phyloP scores from a whole-genome alignment of 2,329 filamentous ascomycete species.

The Microdochium bolleyi region DNA sequence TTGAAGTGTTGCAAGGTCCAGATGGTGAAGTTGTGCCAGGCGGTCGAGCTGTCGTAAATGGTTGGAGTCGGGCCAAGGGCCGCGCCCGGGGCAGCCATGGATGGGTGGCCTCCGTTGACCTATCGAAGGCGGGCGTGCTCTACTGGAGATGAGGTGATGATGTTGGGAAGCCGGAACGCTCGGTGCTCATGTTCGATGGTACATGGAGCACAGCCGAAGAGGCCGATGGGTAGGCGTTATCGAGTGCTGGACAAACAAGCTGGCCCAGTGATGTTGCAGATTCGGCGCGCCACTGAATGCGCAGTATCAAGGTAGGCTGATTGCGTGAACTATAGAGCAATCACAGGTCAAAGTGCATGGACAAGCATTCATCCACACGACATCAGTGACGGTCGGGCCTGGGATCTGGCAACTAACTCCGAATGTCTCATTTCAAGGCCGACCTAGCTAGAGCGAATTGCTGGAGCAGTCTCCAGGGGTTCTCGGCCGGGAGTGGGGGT shows the following conservation, averaged over 20 bases:
- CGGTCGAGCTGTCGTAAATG: constrained; percentile 30
- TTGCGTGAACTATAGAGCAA: too few species aligned
- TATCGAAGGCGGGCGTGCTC: neutral
- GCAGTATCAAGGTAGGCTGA: too few species aligned
- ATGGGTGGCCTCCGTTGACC: neutral
- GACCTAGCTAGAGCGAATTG: neutral
- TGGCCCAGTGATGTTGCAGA: neutral
- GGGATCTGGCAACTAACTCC: too few species aligned
- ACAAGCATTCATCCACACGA: too few species aligned
- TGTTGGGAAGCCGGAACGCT: neutral
- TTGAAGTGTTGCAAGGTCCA: constrained; percentile 45
- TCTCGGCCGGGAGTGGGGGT: neutral
- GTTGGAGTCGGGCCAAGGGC: constrained; percentile 16
- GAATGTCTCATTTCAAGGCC: too few species aligned
- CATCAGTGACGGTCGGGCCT: too few species aligned
- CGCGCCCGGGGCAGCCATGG: constrained; percentile 21
- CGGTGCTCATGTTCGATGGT: neutral
- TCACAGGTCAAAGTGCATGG: too few species aligned
- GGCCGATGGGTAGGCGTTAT: too few species aligned
- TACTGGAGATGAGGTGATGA: neutral
- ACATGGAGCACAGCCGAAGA: neutral
- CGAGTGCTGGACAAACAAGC: too few species aligned
- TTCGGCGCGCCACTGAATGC: too few species aligned
- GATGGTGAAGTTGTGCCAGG: constrained; percentile 45
- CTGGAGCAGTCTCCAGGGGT: neutral